Conservation (phyloP, 2,329 filamentous ascomycete species). For the Xylaria sp. region DNA sequence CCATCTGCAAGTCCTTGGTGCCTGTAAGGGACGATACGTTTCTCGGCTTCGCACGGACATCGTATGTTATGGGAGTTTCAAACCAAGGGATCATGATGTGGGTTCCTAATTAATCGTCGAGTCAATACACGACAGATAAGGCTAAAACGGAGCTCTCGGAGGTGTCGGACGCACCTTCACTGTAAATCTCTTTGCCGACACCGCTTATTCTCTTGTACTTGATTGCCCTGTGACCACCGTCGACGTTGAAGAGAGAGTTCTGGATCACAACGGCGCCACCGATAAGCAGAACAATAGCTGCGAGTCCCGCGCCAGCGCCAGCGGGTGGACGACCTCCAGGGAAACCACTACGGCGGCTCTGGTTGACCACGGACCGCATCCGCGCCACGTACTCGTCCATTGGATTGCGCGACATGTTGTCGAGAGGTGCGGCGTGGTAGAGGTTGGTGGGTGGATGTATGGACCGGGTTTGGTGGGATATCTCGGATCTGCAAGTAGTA, state of each 20-base stretch:
- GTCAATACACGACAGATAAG: slow-evolving; percentile 20
- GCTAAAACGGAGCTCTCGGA: neutral
- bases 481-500: neutral
- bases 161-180: slow-evolving; percentile 70
- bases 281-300: slow-evolving; percentile 51
- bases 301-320: slow-evolving; percentile 48
- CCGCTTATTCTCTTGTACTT: slow-evolving; percentile 94
- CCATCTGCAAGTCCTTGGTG: slow-evolving; percentile 99
- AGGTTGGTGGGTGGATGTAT: neutral
- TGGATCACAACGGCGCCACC: slow-evolving; percentile 59
- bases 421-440: slow-evolving; percentile 3
- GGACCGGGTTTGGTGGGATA: slow-evolving; percentile 3
- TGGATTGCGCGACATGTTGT: slow-evolving; percentile 42
- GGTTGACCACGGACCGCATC: slow-evolving; percentile 40
- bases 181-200: slow-evolving; percentile 96
- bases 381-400: slow-evolving; percentile 40
- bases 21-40: slow-evolving; percentile 97
- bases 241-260: slow-evolving; percentile 78
- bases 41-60: slow-evolving; percentile 95
- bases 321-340: slow-evolving; percentile 50
- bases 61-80: slow-evolving; percentile 95
- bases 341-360: slow-evolving; percentile 48
- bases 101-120: slow-evolving; percentile 65
- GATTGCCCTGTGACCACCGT: slow-evolving; percentile 98
- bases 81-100: slow-evolving; percentile 96